Evolutionary conservation across 371 early-diverging fungal species (phyloP), one percentile per base, ranked within the genome.

Genomic region (Lichtheimia corymbifera): DNA sequence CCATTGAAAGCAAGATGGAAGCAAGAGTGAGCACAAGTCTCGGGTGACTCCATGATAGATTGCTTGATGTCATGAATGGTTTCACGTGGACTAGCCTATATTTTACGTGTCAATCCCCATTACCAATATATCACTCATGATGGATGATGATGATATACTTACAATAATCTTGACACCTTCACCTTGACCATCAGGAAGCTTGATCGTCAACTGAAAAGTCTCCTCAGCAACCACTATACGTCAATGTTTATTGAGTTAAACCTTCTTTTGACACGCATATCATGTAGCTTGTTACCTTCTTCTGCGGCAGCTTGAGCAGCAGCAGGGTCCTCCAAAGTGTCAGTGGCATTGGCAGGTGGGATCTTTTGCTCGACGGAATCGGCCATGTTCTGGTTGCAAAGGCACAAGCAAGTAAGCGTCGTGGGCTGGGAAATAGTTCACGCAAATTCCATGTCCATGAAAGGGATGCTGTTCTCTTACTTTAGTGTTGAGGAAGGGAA

Each of bases 21-120:
- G 78, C 96, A 95, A 15, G 96, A 93, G 77, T 91, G 87, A 50
- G 88, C 89, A 62, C 91, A 89, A 2, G 92, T 89, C 53, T 92
- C 91, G 17, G 93, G 90, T 0, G 90, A 88, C 67, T 97, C 96
- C 65, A 90, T 88, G 59, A 97, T 83, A 22, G 86, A 86, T 63
- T 94, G 92, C 65, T 92, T 93, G 54, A 97, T 83, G 66, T 96
- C 96, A 61, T 88, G 90, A 54, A 96, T 80, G 9, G 90, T 82
- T 66, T 91, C 94, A 53, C 84, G 84, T 58, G 90, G 83, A 55
- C 86, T 87, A 3, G 87, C 83, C 88, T 87, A 66, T 14, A 25
- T 59, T 40, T 27, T 7, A 58, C 9, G 20, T 27, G 27, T 53
- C 9, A n/a, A 43, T 43, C 13, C 24, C 7, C 58, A 44, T n/a